Evolutionary conservation across 495 filamentous ascomycete species (phyloP).

Genomic region (Xylaria telfairii): DNA sequence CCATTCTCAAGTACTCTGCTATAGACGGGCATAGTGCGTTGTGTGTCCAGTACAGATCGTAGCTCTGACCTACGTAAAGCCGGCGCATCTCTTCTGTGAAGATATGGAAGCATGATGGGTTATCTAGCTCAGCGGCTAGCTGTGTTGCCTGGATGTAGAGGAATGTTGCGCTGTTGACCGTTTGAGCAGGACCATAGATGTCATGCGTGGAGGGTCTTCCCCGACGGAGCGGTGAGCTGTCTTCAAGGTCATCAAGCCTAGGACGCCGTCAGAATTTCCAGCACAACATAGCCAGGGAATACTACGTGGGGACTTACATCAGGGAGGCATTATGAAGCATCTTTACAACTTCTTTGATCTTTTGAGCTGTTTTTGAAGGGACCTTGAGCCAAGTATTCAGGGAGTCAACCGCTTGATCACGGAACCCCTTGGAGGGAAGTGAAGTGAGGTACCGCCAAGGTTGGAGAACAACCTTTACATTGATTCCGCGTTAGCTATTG

Average conservation of each 20-base stretch:
- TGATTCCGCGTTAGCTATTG: not conserved
- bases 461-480: slow-evolving; percentile 3
- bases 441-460: slow-evolving; percentile 23
- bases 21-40: slow-evolving; percentile 38
- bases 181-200: slow-evolving; percentile 48
- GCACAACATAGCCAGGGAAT: not conserved
- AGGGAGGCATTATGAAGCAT: slow-evolving; percentile 33
- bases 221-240: slow-evolving; percentile 46
- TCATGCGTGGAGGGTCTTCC: slow-evolving; percentile 45
- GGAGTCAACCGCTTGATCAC: slow-evolving; percentile 34
- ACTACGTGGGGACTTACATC: slow-evolving; percentile 25
- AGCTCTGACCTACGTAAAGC: slow-evolving; percentile 42
- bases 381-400: slow-evolving; percentile 36
- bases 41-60: slow-evolving; percentile 47
- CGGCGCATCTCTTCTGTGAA: slow-evolving; percentile 36
- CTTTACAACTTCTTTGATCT: slow-evolving; percentile 28
- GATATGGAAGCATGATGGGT: not conserved
- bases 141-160: not conserved
- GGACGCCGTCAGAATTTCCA: not conserved
- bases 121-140: not conserved
- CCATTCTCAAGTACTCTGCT: slow-evolving; percentile 48
- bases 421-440: slow-evolving; percentile 34
- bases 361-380: slow-evolving; percentile 17
- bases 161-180: slow-evolving; percentile 61
- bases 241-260: slow-evolving; percentile 51